phyloP scores from a whole-genome alignment of 306 rosid species.

The Aeschynomene evenia region DNA sequence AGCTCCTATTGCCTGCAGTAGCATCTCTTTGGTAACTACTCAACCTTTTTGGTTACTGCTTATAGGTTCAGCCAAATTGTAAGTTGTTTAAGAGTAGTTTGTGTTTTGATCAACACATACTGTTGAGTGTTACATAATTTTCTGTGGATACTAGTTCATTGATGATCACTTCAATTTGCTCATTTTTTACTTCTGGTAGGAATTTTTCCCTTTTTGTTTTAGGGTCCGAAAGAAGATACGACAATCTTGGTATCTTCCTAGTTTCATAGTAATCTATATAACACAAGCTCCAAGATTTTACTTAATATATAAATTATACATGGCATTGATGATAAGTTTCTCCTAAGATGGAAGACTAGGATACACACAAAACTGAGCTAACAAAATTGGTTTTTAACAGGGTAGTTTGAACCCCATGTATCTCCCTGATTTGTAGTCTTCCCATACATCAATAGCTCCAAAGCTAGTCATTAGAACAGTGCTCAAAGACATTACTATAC shows the following conservation, averaged over 20 bases:
- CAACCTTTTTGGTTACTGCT: neutral
- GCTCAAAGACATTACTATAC: constrained; percentile 74
- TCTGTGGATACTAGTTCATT: neutral
- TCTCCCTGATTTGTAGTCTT: constrained; percentile 55
- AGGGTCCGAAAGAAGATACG: constrained; percentile 1
- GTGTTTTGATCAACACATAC: neutral
- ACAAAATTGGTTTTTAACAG: constrained; percentile 43
- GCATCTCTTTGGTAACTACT: neutral
- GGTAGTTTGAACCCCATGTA: constrained; percentile 84
- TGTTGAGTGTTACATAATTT: constrained; percentile 10
- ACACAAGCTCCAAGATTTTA: neutral
- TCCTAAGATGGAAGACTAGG: neutral
- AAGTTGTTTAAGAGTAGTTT: neutral
- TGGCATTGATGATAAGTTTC: neutral
- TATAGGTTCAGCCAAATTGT: neutral
- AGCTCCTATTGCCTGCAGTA: constrained; percentile 4
- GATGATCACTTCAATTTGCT: neutral
- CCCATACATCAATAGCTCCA: constrained; percentile 66
- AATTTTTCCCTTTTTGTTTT: neutral
- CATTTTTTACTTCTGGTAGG: neutral
- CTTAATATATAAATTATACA: neutral
- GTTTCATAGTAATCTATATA: neutral
- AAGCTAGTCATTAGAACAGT: constrained; percentile 74
- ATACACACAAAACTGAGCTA: neutral
- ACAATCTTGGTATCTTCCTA: neutral